These are phyloP conservation scores for Mortierella alpina DNA, from an alignment of 192 early-diverging fungal species.

Conservation along the genomic window DNA sequence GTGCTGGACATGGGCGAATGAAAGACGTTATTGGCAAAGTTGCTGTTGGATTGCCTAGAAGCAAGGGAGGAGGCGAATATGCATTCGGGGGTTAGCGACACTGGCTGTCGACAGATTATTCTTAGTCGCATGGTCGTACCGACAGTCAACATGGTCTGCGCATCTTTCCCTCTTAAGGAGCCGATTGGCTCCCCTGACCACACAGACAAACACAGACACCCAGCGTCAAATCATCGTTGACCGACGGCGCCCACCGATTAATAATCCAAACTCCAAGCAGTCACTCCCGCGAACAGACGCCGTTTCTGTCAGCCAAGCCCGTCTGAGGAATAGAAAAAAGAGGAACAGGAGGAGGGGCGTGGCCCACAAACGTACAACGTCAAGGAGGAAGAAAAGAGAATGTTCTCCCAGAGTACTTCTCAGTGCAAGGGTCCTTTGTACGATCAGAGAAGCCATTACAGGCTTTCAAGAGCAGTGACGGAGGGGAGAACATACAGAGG, in stretches of 20 bases:
- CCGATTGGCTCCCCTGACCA: no score
- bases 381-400: not conserved
- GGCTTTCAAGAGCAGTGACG: not conserved
- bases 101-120: not conserved
- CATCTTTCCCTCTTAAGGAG: no score
- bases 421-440: not conserved
- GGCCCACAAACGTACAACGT: not conserved
- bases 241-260: no score
- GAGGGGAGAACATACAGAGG: not conserved
- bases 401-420: not conserved
- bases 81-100: no score
- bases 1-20: constrained; percentile 43
- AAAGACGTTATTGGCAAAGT: constrained; percentile 12
- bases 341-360: not conserved
- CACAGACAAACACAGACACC: no score
- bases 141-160: no score
- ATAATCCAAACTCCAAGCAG: no score
- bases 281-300: no score
- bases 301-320: no score
- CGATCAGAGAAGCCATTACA: not conserved
- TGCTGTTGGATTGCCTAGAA: constrained; percentile 32
- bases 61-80: no score
- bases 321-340: not conserved
- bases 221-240: no score
- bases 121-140: no score